Base-by-base conservation (phyloP, 2,329 filamentous ascomycete genomes). In the Colletotrichum lindemuthianum region DNA sequence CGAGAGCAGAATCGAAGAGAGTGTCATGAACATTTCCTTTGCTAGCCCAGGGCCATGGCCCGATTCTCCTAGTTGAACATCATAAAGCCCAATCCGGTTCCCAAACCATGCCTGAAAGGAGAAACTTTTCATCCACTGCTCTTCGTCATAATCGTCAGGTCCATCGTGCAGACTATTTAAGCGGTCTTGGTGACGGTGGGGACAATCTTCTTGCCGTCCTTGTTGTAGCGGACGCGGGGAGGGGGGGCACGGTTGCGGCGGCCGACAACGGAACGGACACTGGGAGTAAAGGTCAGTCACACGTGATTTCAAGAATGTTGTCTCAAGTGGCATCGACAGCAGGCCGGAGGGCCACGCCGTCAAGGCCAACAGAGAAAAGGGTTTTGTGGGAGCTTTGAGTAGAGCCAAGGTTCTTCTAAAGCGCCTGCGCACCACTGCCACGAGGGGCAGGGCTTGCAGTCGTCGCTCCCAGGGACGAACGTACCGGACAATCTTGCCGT, bases 401-500 rank as follows among this genome's bases (percentile, higher is more conserved):
- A 82, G 82, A 77, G 81, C 84, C 85, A 87, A 88, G 86, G 85
- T 77, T 88, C 85, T 79, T 85, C 83, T 83, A 77, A 82, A 82
- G 77, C 77, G 78, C 79, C 81, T 81, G 78, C 79, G 77, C 76
- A 73, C 72, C 72, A 66, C 16, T 13, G 58, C 36, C 51, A 71
- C 70, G 32, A 49, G 34, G 43, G 37, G 41, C 59, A 37, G 34
- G 44, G 67, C 76, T 76, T 76, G 80, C 77, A 86, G 85, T 86
- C 86, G 84, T 87, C 84, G 83, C 84, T 84, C 83, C 81, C 76
- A 71, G 78, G 78, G 78, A 84, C 81, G 81, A 82, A 89, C 94
- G 84, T 96, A 98, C 95, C 96, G 95, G 85, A 99, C 96, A 84
- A 99, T 99, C 92, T 99, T 99, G 89, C 96, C 96, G 89, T 99